phyloP scores from a whole-genome alignment of 495 filamentous ascomycete genomes.

The Podospora conica region DNA sequence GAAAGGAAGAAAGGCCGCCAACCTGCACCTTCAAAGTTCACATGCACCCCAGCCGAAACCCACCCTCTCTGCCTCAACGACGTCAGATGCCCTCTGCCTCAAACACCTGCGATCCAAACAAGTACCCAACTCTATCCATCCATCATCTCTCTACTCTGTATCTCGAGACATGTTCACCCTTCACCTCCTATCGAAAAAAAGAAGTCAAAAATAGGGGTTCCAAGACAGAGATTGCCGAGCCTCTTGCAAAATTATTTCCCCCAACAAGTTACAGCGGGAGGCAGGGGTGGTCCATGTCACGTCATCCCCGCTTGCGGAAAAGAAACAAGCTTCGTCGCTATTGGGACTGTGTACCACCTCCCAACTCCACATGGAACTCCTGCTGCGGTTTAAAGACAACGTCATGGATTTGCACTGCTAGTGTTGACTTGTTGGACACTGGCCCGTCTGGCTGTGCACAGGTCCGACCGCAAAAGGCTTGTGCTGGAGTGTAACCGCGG shows the following conservation, averaged over 20 bases:
- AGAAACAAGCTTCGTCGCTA: background rate
- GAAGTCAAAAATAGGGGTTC: slow-evolving; percentile 7
- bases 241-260: slow-evolving; percentile 5
- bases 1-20: too few relatives aligned
- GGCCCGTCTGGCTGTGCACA: too few relatives aligned
- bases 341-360: background rate
- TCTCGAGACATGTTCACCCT: background rate
- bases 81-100: background rate
- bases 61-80: background rate
- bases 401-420: background rate
- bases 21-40: background rate
- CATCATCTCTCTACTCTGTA: background rate
- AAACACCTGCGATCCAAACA: background rate
- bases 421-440: background rate
- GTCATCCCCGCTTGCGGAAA: slow-evolving; percentile 13
- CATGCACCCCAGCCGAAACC: background rate
- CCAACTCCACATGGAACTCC: too few relatives aligned
- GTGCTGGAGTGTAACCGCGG: background rate
- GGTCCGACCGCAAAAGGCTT: too few relatives aligned
- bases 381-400: background rate
- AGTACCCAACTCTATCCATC: background rate
- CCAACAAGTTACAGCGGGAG: slow-evolving; percentile 1
- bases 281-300: slow-evolving; percentile 10
- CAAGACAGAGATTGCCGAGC: background rate
- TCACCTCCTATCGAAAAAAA: too few relatives aligned